Conservation (phyloP, 257 asterid genomes). For the Misopates orontium region DNA sequence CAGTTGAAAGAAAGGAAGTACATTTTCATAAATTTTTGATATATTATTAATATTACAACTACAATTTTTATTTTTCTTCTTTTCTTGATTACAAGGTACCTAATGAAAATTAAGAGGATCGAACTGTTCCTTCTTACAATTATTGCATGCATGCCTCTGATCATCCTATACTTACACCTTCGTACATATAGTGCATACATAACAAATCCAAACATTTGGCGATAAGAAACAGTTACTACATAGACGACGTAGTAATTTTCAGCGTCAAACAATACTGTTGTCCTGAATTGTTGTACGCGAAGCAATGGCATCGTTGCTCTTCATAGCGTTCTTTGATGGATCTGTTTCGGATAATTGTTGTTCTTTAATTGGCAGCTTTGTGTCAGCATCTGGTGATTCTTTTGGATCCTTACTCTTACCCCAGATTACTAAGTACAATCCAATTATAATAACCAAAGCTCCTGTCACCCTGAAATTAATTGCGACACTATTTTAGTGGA, state of each 20-base stretch:
- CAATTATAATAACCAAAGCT: constrained; percentile 38
- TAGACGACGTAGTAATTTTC: not conserved
- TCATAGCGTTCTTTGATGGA: constrained; percentile 2
- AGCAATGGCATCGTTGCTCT: not conserved
- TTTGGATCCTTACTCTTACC: constrained; percentile 44
- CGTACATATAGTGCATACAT: no score
- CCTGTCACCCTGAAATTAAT: constrained; percentile 43
- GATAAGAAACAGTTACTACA: not conserved
- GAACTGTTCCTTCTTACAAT: no score
- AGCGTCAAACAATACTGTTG: constrained; percentile 3
- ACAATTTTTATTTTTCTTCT: no score
- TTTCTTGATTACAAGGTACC: no score
- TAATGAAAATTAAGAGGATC: no score
- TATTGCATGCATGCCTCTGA: no score
- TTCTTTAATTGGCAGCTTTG: not conserved
- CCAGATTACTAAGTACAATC: constrained; percentile 55
- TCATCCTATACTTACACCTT: no score
- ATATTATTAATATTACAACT: no score
- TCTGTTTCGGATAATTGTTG: not conserved
- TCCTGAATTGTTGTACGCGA: not conserved
- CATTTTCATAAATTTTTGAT: no score
- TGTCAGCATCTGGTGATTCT: not conserved
- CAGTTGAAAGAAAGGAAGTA: no score
- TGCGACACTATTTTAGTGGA: not conserved
- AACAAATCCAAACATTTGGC: not conserved